Conservation (phyloP, 208 protist genomes). For the Trypanosoma brucei region DNA sequence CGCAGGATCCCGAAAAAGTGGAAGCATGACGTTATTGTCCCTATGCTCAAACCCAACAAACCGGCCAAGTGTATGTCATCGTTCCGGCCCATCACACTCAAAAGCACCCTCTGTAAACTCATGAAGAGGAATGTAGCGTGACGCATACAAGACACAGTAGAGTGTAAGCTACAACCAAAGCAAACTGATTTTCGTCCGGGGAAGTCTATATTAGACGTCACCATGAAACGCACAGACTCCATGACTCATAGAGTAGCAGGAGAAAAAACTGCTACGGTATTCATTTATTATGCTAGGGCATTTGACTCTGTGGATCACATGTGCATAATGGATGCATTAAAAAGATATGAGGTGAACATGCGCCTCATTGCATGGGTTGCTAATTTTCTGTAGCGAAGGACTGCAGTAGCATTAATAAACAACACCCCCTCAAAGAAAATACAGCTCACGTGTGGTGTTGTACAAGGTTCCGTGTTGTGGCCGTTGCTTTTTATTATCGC, state of each 20-base stretch:
- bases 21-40: no score
- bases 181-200: constrained; percentile 12
- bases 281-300: not conserved
- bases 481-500: not conserved
- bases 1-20: no score
- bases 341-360: not conserved
- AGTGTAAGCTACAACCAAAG: not conserved
- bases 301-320: not conserved
- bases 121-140: no score
- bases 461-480: not conserved
- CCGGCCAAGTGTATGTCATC: no score
- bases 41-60: no score
- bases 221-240: not conserved
- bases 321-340: not conserved
- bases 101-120: no score
- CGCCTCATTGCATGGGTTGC: not conserved
- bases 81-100: no score
- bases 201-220: not conserved
- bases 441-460: not conserved
- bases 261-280: not conserved
- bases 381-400: not conserved
- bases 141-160: no score
- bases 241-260: not conserved
- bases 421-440: not conserved
- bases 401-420: not conserved